phyloP scores from a whole-genome alignment of 495 filamentous ascomycete species.

The Stereocaulon alpinum region DNA sequence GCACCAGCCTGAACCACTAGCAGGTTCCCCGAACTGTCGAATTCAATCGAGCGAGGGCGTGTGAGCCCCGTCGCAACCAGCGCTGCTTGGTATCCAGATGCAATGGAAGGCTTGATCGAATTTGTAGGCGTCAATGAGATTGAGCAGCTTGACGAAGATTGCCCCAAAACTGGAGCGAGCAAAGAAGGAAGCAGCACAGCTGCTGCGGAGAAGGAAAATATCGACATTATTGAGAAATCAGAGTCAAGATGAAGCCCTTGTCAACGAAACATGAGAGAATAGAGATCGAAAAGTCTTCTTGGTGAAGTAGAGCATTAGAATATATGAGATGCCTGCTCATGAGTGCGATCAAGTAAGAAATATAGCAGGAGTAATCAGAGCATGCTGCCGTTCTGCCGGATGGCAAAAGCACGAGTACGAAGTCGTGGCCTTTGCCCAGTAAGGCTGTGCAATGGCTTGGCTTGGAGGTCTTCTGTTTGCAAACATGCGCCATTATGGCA shows the following conservation, averaged over 20 bases:
- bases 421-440: background rate
- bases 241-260: background rate
- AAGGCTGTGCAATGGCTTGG: background rate
- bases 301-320: background rate
- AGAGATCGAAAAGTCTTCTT: background rate
- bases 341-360: background rate
- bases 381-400: background rate
- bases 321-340: background rate
- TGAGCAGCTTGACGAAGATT: constrained; percentile 19
- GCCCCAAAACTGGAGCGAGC: constrained; percentile 1
- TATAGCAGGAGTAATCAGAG: background rate
- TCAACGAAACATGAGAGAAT: background rate
- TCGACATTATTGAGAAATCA: background rate
- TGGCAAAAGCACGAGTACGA: constrained; percentile 9
- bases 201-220: background rate
- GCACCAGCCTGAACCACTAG: constrained; percentile 46
- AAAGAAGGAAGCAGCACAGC: constrained; percentile 2
- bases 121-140: constrained; percentile 22
- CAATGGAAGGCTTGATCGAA: constrained; percentile 37
- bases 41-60: constrained; percentile 46
- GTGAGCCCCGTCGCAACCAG: constrained; percentile 45
- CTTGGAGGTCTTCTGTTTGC: background rate
- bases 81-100: constrained; percentile 44
- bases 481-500: background rate
- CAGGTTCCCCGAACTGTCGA: constrained; percentile 50